phyloP scores from a whole-genome alignment of 805 yeast genomes.

The Suhomyces pyralidae region DNA sequence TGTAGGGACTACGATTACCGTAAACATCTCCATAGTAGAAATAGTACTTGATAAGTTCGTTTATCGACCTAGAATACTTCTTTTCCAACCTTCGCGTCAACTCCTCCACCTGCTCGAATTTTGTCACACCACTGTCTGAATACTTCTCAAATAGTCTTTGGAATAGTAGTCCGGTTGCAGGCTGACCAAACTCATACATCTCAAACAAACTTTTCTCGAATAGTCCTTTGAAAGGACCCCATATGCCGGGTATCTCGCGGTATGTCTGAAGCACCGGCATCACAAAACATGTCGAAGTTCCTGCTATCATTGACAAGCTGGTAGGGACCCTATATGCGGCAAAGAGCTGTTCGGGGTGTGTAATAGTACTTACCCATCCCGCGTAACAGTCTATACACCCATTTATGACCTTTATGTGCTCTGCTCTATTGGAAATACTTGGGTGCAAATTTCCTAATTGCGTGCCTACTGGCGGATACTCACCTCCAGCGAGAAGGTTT shows the following conservation, averaged over 20 bases:
- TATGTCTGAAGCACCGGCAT: slow-evolving; percentile 9
- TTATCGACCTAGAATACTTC: slow-evolving; percentile 14
- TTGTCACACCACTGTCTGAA: background rate
- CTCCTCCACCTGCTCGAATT: slow-evolving; percentile 13
- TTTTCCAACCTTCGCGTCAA: slow-evolving; percentile 21
- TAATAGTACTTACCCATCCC: slow-evolving; percentile 44
- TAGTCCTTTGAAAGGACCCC: slow-evolving; percentile 58
- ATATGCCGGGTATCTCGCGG: slow-evolving; percentile 40
- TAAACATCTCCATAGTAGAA: slow-evolving; percentile 53
- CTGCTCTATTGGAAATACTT: background rate
- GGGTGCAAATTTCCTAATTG: slow-evolving; percentile 8
- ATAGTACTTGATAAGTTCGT: slow-evolving; percentile 30
- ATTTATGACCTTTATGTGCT: slow-evolving; percentile 25
- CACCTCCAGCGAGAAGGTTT: slow-evolving; percentile 1
- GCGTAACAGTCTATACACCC: slow-evolving; percentile 63
- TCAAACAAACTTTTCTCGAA: slow-evolving; percentile 16
- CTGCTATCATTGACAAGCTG: slow-evolving; percentile 51
- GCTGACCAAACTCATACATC: slow-evolving; percentile 55
- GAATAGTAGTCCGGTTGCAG: slow-evolving; percentile 55
- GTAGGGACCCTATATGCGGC: background rate
- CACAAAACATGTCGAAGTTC: slow-evolving; percentile 59
- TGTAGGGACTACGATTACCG: slow-evolving; percentile 59
- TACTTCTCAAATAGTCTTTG: slow-evolving; percentile 43
- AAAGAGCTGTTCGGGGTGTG: slow-evolving; percentile 17
- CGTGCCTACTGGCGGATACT: slow-evolving; percentile 19